Percentiles rank a stretch among this genome's conserved stretches.
Evolutionary conservation across 2,329 filamentous ascomycete genomes (phyloP).

Genomic region (Penicillium glabrum): DNA sequence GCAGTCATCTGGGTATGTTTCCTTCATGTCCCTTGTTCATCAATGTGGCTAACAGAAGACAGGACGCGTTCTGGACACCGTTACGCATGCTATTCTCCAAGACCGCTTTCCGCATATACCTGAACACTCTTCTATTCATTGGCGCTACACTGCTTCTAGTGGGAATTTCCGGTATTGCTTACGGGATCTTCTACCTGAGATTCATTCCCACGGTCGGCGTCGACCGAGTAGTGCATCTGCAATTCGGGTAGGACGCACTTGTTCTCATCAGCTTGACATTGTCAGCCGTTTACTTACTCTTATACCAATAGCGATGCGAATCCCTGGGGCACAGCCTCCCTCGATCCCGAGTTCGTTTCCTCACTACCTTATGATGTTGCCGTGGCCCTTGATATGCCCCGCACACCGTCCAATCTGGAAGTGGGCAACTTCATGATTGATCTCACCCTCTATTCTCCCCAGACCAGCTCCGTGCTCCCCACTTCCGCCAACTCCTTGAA

Average conservation of each 20-base stretch:
- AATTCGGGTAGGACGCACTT: slow-evolving; percentile 57
- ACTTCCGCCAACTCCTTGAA: slow-evolving; percentile 30
- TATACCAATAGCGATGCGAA: slow-evolving; percentile 36
- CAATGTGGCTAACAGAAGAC: slow-evolving; percentile 20
- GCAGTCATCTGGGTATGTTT: slow-evolving; percentile 13
- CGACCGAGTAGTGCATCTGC: slow-evolving; percentile 62
- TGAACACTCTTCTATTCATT: slow-evolving; percentile 58
- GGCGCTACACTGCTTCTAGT: slow-evolving; percentile 56
- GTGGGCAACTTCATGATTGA: slow-evolving; percentile 95
- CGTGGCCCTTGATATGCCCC: slow-evolving; percentile 73
- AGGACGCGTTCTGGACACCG: slow-evolving; percentile 57
- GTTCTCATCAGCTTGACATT: not conserved
- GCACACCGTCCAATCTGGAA: slow-evolving; percentile 71
- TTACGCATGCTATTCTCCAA: slow-evolving; percentile 59
- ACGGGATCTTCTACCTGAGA: slow-evolving; percentile 66
- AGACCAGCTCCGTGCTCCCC: slow-evolving; percentile 33
- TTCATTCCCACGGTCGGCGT: slow-evolving; percentile 68
- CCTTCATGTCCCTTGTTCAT: not conserved
- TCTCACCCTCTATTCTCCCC: slow-evolving; percentile 63
- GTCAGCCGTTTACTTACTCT: not conserved
- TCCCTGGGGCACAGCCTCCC: slow-evolving; percentile 54
- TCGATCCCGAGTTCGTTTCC: slow-evolving; percentile 59
- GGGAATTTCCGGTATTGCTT: slow-evolving; percentile 59
- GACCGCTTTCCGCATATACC: slow-evolving; percentile 63
- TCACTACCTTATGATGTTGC: slow-evolving; percentile 83